A percentile compares a stretch with the other conserved stretches of the same genome.
Evolutionary conservation across 1,139 yeast genomes (phyloP).

Genomic region (Meyerozyma sp.): DNA sequence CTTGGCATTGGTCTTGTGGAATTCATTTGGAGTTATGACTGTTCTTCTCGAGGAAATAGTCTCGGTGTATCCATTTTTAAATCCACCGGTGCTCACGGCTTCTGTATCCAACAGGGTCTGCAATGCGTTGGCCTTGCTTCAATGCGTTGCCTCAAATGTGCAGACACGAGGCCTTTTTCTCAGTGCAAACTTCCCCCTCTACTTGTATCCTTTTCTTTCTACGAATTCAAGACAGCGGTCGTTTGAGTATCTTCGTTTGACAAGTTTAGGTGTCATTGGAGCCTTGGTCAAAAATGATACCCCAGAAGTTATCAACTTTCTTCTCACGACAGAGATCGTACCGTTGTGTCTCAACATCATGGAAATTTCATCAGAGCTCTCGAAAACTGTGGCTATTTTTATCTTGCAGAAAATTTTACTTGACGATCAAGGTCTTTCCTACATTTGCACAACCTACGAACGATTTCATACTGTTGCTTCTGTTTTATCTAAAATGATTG

Average conservation of each 20-base stretch:
- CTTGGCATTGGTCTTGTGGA: constrained; percentile 89
- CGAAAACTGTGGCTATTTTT: constrained; percentile 94
- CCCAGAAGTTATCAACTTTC: constrained; percentile 87
- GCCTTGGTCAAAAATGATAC: constrained; percentile 95
- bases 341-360: constrained; percentile 90
- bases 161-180: constrained; percentile 82
- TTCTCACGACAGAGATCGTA: constrained; percentile 89
- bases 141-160: constrained; percentile 93
- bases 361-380: constrained; percentile 92
- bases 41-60: constrained; percentile 84
- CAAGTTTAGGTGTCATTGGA: constrained; percentile 94
- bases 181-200: constrained; percentile 87
- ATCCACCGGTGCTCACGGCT: constrained; percentile 83
- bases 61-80: constrained; percentile 80
- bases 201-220: constrained; percentile 87
- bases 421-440: constrained; percentile 86
- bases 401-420: constrained; percentile 87
- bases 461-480: constrained; percentile 91
- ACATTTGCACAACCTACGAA: constrained; percentile 92
- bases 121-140: constrained; percentile 88
- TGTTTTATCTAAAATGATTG: constrained; percentile 85
- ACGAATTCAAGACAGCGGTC: constrained; percentile 90
- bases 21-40: constrained; percentile 95
- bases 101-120: constrained; percentile 91
- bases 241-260: constrained; percentile 86